A percentile compares a stretch with the other conserved stretches of the same genome.
Evolutionary conservation across 345 rosid species (phyloP).

Genomic region (Atalantia buxifolia): DNA sequence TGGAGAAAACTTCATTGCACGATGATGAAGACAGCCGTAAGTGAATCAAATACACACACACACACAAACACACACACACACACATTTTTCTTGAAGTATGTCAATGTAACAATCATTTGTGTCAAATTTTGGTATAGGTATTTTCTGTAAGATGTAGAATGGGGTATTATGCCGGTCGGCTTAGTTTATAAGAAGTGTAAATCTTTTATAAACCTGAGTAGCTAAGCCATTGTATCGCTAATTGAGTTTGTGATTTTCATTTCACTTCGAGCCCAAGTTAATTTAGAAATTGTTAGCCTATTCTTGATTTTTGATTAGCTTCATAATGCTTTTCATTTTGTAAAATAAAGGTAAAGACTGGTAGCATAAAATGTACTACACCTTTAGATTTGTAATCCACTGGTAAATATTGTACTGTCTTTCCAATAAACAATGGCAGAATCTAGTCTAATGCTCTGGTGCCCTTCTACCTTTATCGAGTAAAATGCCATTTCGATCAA

Average conservation of each 20-base stretch:
- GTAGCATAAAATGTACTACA: neutral
- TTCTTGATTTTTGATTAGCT: neutral
- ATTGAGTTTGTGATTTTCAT: neutral
- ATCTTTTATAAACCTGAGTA: neutral
- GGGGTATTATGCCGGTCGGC: neutral
- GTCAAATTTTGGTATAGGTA: neutral
- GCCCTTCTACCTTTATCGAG: neutral
- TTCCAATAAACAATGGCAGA: neutral
- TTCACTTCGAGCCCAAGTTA: neutral
- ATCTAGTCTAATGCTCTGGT: neutral
- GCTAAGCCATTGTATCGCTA: neutral
- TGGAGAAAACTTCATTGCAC: constrained; percentile 65
- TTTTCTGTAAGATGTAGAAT: constrained; percentile 2
- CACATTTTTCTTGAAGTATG: neutral
- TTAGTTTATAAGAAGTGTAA: neutral
- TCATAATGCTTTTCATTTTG: neutral
- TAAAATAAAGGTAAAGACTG: neutral
- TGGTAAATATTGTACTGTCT: neutral
- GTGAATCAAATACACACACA: neutral
- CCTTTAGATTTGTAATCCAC: neutral
- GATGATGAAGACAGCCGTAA: constrained; percentile 76
- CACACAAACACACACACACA: too few relatives aligned
- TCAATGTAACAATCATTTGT: neutral
- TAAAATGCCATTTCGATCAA: neutral
- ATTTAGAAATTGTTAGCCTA: neutral